phyloP scores from a whole-genome alignment of 1,284 basidiomycete species.

The Tilletia caries region DNA sequence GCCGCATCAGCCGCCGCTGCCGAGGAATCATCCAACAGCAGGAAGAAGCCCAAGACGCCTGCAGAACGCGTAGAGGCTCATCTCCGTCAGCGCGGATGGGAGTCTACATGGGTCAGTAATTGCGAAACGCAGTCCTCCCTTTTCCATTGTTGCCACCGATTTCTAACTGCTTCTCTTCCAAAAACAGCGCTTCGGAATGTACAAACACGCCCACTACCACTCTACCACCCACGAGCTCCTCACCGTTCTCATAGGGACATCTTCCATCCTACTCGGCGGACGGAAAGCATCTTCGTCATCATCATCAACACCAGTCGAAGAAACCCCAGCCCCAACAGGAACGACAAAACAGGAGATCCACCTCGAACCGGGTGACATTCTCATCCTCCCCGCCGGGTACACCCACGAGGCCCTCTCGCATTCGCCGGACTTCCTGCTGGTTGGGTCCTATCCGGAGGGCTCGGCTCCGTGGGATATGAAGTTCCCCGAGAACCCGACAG shows the following conservation, averaged over 20 bases:
- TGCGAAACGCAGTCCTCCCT: neutral
- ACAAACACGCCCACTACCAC: constrained; percentile 10
- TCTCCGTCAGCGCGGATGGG: constrained; percentile 3
- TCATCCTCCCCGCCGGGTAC: constrained; percentile 15
- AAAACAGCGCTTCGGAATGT: constrained; percentile 11
- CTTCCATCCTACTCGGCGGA: constrained; percentile 8
- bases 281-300: neutral
- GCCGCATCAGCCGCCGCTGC: neutral
- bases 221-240: constrained; percentile 8
- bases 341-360: neutral
- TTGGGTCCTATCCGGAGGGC: neutral
- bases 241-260: neutral
- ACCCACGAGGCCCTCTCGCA: neutral
- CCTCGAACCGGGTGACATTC: constrained; percentile 4
- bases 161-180: neutral
- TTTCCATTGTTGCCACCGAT: neutral
- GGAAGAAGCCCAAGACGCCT: neutral
- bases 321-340: neutral
- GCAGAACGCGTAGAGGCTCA: neutral
- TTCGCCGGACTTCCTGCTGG: neutral
- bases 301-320: neutral
- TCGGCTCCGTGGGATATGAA: constrained; percentile 8
- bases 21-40: neutral
- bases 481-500: neutral
- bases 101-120: constrained; percentile 8